These are phyloP conservation scores for Apophysomyces elegans DNA, from an alignment of 371 early-diverging fungal genomes.

Conservation along the genomic window DNA sequence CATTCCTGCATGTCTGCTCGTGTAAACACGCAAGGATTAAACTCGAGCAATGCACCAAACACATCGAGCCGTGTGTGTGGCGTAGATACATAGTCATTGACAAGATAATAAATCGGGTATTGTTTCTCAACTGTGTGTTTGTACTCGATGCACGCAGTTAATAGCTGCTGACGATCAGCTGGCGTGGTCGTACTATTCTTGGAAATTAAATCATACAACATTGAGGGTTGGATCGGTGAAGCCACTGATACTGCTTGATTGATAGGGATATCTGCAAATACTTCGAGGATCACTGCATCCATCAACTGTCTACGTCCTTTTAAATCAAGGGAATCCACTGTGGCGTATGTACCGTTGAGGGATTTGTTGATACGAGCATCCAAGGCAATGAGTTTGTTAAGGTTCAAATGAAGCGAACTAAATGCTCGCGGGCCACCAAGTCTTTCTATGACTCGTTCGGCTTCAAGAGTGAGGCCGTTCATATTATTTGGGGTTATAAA, in stretches of 20 bases:
- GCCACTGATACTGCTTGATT: slow-evolving; percentile 51
- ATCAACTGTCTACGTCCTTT: slow-evolving; percentile 31
- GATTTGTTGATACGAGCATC: slow-evolving; percentile 25
- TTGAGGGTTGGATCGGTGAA: slow-evolving; percentile 34
- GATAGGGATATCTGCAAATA: slow-evolving; percentile 54
- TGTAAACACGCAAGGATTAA: slow-evolving; percentile 47
- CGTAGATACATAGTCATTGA: slow-evolving; percentile 34
- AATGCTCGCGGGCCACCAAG: slow-evolving; percentile 41
- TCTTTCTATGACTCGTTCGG: slow-evolving; percentile 26
- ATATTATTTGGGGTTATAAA: slow-evolving; percentile 42
- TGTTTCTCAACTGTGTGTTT: slow-evolving; percentile 32
- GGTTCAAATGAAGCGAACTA: slow-evolving; percentile 39
- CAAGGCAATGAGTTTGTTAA: slow-evolving; percentile 33
- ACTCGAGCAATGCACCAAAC: slow-evolving; percentile 37
- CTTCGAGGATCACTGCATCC: slow-evolving; percentile 42
- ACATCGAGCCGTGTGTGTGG: slow-evolving; percentile 41
- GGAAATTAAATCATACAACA: slow-evolving; percentile 23
- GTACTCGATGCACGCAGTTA: slow-evolving; percentile 48
- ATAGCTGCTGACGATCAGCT: slow-evolving; percentile 24
- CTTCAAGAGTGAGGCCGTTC: slow-evolving; percentile 23
- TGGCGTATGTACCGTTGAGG: not conserved
- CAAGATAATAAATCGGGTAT: slow-evolving; percentile 47
- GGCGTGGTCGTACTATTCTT: slow-evolving; percentile 4
- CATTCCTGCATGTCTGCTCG: slow-evolving; percentile 37
- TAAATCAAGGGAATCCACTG: slow-evolving; percentile 24